Evolutionary conservation across 106 monocot species (phyloP).

Genomic region (Dactylorhiza incarnata): DNA sequence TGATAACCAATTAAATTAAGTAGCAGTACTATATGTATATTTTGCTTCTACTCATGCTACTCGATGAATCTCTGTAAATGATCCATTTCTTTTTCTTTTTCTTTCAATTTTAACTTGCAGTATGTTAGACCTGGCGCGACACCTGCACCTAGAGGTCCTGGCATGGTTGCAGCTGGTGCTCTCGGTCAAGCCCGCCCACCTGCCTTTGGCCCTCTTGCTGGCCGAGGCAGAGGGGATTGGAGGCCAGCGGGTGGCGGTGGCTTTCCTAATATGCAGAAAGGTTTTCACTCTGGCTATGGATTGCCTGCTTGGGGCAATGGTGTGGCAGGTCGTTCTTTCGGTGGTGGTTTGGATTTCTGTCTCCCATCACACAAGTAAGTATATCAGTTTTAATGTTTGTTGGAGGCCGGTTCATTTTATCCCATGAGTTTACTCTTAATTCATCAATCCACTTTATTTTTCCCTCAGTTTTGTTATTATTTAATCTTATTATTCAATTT

Average conservation of each 20-base stretch:
- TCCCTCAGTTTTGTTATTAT: not conserved
- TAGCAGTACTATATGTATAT: not conserved
- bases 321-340: slow-evolving; percentile 41
- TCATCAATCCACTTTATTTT: not conserved
- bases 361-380: slow-evolving; percentile 93
- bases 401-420: not conserved
- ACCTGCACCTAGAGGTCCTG: slow-evolving; percentile 39
- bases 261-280: slow-evolving; percentile 22
- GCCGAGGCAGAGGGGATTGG: slow-evolving; percentile 85
- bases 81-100: not conserved
- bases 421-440: not conserved
- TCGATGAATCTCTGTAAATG: not conserved
- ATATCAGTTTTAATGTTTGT: not conserved
- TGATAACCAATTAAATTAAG: not conserved
- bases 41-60: not conserved
- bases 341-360: slow-evolving; percentile 78
- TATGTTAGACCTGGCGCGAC: slow-evolving; percentile 79
- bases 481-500: not conserved
- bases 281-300: slow-evolving; percentile 53
- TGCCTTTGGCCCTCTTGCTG: slow-evolving; percentile 31
- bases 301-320: slow-evolving; percentile 47
- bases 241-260: slow-evolving; percentile 34
- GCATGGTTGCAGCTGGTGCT: slow-evolving; percentile 23
- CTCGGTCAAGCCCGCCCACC: slow-evolving; percentile 67
- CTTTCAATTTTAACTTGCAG: slow-evolving; percentile 33